Percentiles rank a stretch among this genome's conserved stretches.
These are phyloP conservation scores for Beauveria brongniartii DNA, from an alignment of 2,329 filamentous ascomycete genomes.

Conservation along the genomic window DNA sequence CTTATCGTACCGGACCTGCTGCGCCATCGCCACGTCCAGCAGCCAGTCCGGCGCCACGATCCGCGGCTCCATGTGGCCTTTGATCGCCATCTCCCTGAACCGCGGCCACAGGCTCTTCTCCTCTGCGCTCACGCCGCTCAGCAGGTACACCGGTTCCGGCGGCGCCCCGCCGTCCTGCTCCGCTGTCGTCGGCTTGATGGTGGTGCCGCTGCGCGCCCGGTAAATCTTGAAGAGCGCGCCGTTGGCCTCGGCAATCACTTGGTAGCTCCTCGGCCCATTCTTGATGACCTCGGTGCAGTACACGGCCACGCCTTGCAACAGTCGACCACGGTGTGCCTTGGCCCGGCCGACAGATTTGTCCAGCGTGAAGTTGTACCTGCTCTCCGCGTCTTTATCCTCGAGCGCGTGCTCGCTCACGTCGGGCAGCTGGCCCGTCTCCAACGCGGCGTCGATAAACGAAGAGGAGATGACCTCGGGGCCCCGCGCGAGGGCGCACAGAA, in stretches of 20 bases:
- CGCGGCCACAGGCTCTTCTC: constrained; percentile 71
- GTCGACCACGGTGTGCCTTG: constrained; percentile 63
- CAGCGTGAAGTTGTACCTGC: constrained; percentile 61
- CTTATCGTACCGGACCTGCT: constrained; percentile 62
- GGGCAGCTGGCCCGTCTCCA: constrained; percentile 60
- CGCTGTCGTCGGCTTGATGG: constrained; percentile 55
- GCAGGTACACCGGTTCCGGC: constrained; percentile 71
- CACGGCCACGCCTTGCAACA: constrained; percentile 68
- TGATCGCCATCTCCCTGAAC: constrained; percentile 71
- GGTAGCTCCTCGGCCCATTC: constrained; percentile 78
- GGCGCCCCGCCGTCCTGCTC: constrained; percentile 54
- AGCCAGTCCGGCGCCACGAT: constrained; percentile 87
- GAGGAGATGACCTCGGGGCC: constrained; percentile 71
- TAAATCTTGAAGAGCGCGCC: constrained; percentile 77
- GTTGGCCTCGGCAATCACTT: constrained; percentile 79
- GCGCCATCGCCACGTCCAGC: constrained; percentile 80
- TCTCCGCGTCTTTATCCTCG: constrained; percentile 64
- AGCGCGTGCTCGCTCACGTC: constrained; percentile 59
- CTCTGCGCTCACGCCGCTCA: constrained; percentile 58
- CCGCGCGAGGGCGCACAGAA: constrained; percentile 76
- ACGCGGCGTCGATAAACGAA: constrained; percentile 68
- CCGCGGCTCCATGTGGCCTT: constrained; percentile 69
- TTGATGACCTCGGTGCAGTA: constrained; percentile 77
- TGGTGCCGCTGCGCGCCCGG: constrained; percentile 61
- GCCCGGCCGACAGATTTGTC: constrained; percentile 62